phyloP scores from a whole-genome alignment of 257 asterid genomes.

The Petunia axillaris region DNA sequence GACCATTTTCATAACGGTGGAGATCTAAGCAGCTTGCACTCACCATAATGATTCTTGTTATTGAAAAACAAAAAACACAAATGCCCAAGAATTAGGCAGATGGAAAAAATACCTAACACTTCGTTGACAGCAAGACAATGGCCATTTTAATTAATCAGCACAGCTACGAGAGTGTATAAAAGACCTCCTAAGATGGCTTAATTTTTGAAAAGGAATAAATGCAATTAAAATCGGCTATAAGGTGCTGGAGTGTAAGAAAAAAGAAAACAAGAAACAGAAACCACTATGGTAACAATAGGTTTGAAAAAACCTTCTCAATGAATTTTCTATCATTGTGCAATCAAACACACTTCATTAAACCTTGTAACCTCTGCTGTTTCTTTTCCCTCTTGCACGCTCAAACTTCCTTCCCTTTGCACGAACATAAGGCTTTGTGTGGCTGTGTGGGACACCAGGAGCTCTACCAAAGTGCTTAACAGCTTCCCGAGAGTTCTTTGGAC shows the following conservation, averaged over 20 bases:
- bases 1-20: too few relatives aligned
- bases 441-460: conserved; percentile 97
- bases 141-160: neutral
- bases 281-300: neutral
- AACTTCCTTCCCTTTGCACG: conserved; percentile 91
- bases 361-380: conserved; percentile 83
- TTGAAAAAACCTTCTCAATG: conserved; percentile 15
- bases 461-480: conserved; percentile 95
- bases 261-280: neutral
- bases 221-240: neutral
- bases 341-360: conserved; percentile 45
- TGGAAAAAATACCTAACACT: too few relatives aligned
- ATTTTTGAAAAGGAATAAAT: neutral
- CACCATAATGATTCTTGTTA: too few relatives aligned
- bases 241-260: neutral
- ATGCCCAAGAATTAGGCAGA: too few relatives aligned
- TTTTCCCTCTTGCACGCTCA: conserved; percentile 79
- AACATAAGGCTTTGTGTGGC: conserved; percentile 92
- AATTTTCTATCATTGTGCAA: conserved; percentile 28
- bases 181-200: neutral
- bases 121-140: too few relatives aligned
- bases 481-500: conserved; percentile 79
- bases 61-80: too few relatives aligned
- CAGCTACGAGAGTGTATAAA: neutral
- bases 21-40: too few relatives aligned